A percentile compares a stretch with the other conserved stretches of the same genome.
Evolutionary conservation across 495 filamentous ascomycete species (phyloP).

Genomic region (Parachaetomium inaequale): DNA sequence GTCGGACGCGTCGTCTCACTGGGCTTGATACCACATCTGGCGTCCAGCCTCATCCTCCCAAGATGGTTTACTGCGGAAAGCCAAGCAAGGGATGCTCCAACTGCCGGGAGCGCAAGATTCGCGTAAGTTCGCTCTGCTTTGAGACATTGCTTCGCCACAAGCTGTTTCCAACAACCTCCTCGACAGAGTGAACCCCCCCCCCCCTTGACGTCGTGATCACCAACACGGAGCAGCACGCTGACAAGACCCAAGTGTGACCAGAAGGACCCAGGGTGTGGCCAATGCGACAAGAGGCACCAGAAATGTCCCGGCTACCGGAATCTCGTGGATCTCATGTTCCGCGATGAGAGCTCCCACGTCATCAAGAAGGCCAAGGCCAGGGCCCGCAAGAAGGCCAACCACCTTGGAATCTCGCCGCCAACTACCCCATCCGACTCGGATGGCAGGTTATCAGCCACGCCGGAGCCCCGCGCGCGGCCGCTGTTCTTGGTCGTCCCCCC

Average conservation of each 20-base stretch:
- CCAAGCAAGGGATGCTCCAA: slow-evolving; percentile 66
- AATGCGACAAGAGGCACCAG: slow-evolving; percentile 60
- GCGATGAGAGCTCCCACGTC: slow-evolving; percentile 67
- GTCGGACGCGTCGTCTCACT: slow-evolving; percentile 10
- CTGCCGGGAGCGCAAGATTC: slow-evolving; percentile 54
- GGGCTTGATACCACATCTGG: slow-evolving; percentile 8
- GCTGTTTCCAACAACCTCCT: neutral
- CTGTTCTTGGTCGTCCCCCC: slow-evolving; percentile 25
- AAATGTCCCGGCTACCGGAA: slow-evolving; percentile 69
- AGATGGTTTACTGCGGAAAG: slow-evolving; percentile 72
- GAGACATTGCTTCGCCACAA: neutral
- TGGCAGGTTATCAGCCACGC: slow-evolving; percentile 26
- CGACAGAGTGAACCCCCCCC: neutral
- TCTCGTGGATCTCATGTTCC: slow-evolving; percentile 65
- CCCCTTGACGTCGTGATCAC: neutral
- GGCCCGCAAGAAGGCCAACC: slow-evolving; percentile 30
- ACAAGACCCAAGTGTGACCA: slow-evolving; percentile 58
- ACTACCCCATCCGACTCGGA: slow-evolving; percentile 21
- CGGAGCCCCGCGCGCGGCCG: slow-evolving; percentile 24
- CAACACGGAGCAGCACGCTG: slow-evolving; percentile 5
- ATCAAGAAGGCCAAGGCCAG: slow-evolving; percentile 56
- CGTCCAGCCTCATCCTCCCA: slow-evolving; percentile 13
- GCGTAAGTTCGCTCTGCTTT: slow-evolving; percentile 29
- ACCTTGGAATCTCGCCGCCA: slow-evolving; percentile 18
- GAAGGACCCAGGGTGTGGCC: slow-evolving; percentile 59